Evolutionary conservation across 352 stramenopile genomes (phyloP).

Genomic region (Pythium plurisporium): DNA sequence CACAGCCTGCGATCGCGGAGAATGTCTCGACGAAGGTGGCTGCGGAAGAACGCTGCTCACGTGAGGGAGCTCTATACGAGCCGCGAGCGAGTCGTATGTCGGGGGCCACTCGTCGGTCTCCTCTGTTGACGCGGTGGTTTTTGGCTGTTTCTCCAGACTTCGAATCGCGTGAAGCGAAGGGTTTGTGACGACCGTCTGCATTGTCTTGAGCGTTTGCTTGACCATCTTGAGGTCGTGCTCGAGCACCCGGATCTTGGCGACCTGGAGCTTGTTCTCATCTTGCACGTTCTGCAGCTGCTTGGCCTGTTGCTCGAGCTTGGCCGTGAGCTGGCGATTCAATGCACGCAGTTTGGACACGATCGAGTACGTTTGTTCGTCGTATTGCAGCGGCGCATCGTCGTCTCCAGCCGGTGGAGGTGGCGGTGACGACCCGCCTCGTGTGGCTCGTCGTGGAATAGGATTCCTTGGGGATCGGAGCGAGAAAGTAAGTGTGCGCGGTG

Average conservation of each 20-base stretch:
- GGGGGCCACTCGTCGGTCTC: neutral
- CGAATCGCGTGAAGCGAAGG: neutral
- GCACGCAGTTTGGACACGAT: slow-evolving; percentile 44
- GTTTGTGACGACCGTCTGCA: slow-evolving; percentile 14
- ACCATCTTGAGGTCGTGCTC: slow-evolving; percentile 38
- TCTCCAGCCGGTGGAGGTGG: neutral
- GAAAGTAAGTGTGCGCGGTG: too few species aligned
- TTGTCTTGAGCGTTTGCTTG: slow-evolving; percentile 41
- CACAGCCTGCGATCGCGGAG: neutral
- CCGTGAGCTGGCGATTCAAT: slow-evolving; percentile 41
- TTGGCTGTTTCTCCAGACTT: neutral
- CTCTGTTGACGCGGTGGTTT: neutral
- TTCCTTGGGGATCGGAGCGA: too few species aligned
- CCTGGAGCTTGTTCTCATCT: slow-evolving; percentile 50
- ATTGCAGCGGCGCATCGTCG: slow-evolving; percentile 7
- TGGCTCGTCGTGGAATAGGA: too few species aligned
- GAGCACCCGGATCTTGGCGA: slow-evolving; percentile 36
- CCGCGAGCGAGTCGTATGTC: neutral
- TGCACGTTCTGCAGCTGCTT: slow-evolving; percentile 39
- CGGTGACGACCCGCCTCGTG: too few species aligned
- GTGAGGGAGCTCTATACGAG: slow-evolving; percentile 1
- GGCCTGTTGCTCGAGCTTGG: slow-evolving; percentile 46
- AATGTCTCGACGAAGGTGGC: neutral
- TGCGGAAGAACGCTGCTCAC: neutral
- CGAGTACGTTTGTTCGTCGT: slow-evolving; percentile 54